Percentiles rank a stretch among this genome's conserved stretches.
phyloP scores from a whole-genome alignment of 2,329 filamentous ascomycete species.

The Stenocarpella maydis region DNA sequence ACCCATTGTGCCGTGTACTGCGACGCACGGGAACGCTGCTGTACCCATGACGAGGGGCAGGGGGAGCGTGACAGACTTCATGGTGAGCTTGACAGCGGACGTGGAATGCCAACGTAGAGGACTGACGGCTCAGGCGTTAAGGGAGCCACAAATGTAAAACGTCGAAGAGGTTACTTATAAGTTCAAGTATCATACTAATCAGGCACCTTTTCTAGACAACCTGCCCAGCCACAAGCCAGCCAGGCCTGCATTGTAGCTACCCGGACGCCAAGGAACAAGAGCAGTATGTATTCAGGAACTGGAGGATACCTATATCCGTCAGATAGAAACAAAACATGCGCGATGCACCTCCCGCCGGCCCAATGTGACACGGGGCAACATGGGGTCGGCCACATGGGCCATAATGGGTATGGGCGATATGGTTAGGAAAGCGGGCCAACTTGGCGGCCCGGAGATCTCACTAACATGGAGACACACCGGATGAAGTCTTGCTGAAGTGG shows the following conservation, averaged over 20 bases:
- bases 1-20: too few relatives aligned
- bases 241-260: conserved; percentile 19
- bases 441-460: conserved; percentile 23
- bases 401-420: conserved; percentile 8
- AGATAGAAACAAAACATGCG: conserved; percentile 15
- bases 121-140: not conserved
- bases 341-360: conserved; percentile 7
- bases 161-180: conserved; percentile 2
- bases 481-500: not conserved
- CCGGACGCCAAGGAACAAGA: conserved; percentile 15
- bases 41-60: conserved; percentile 23
- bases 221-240: conserved; percentile 14
- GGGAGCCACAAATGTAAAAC: not conserved
- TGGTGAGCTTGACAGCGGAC: not conserved
- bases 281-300: conserved; percentile 22
- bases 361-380: conserved; percentile 15
- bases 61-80: conserved; percentile 16
- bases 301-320: conserved; percentile 6
- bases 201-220: not conserved
- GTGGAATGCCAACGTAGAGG: not conserved
- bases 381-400: conserved; percentile 11
- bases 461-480: conserved; percentile 23
- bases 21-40: conserved; percentile 5
- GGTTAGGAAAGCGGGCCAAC: not conserved
- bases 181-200: not conserved